Conservation (phyloP, 2,329 filamentous ascomycete species). For the Zasmidium angulare region DNA sequence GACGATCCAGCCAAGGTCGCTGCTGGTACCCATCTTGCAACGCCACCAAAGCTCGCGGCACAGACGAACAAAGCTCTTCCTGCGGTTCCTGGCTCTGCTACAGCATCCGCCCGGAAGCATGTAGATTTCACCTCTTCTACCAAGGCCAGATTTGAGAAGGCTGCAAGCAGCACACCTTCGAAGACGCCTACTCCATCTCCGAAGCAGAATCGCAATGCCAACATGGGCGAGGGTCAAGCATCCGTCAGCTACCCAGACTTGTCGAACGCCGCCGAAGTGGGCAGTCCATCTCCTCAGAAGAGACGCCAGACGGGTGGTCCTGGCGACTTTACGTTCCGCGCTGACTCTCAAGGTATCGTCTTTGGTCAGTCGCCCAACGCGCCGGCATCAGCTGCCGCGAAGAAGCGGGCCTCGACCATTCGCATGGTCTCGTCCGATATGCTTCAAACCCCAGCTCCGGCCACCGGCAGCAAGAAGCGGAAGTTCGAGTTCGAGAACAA, state of each 20-base stretch:
- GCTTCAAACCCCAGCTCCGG: constrained; percentile 14
- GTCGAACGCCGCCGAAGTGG: constrained; percentile 22
- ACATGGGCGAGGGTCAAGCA: constrained; percentile 6
- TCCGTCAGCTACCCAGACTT: constrained; percentile 18
- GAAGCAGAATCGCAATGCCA: constrained; percentile 12
- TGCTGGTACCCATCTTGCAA: constrained; percentile 57
- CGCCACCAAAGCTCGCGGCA: constrained; percentile 36
- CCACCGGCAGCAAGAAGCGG: constrained; percentile 42
- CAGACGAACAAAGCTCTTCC: constrained; percentile 16
- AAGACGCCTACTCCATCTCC: constrained; percentile 32
- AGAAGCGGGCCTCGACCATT: constrained; percentile 41
- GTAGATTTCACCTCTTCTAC: constrained; percentile 75
- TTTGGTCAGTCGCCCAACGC: constrained; percentile 42
- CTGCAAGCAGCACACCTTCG: constrained; percentile 22
- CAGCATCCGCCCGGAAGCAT: constrained; percentile 73
- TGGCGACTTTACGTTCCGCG: constrained; percentile 51
- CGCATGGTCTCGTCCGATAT: constrained; percentile 44
- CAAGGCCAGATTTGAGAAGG: constrained; percentile 37
- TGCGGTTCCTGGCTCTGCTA: constrained; percentile 40
- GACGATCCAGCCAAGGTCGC: constrained; percentile 59
- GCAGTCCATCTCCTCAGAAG: constrained; percentile 34
- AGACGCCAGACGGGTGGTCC: constrained; percentile 37
- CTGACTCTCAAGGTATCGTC: constrained; percentile 42
- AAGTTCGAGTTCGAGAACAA: constrained; percentile 41
- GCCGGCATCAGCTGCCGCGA: constrained; percentile 22